Conservation (phyloP, 2,329 filamentous ascomycete species). For the Zarea fungicola region DNA sequence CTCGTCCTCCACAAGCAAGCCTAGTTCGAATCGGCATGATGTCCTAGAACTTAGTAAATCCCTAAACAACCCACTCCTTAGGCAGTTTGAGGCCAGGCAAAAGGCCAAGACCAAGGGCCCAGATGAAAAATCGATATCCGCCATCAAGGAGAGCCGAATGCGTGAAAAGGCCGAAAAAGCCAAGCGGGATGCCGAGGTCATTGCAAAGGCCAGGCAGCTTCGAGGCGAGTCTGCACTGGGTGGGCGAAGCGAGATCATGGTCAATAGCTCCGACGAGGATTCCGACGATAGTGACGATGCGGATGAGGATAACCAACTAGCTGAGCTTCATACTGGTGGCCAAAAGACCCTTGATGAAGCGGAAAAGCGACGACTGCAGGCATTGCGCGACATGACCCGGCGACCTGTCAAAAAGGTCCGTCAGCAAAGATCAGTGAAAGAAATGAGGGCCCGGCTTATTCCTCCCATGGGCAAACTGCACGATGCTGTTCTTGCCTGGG, state of each 20-base stretch:
- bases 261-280: conserved; percentile 73
- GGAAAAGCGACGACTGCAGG: conserved; percentile 38
- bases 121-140: conserved; percentile 33
- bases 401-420: conserved; percentile 81
- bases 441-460: conserved; percentile 87
- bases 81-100: conserved; percentile 35
- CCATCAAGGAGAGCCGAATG: conserved; percentile 65
- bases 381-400: conserved; percentile 51
- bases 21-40: conserved; percentile 40
- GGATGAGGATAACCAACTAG: conserved; percentile 43
- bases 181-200: conserved; percentile 64
- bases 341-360: conserved; percentile 46
- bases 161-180: conserved; percentile 70
- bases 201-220: conserved; percentile 59
- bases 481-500: conserved; percentile 83
- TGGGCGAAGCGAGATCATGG: conserved; percentile 83
- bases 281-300: conserved; percentile 63
- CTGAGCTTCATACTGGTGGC: conserved; percentile 43
- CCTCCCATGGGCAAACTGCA: conserved; percentile 85
- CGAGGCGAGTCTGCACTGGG: conserved; percentile 51
- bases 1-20: conserved; percentile 19
- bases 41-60: conserved; percentile 42
- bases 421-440: conserved; percentile 76
- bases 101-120: conserved; percentile 23
- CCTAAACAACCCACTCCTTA: conserved; percentile 43